Conservation (phyloP, 1,139 yeast species). For the Lodderomyces metapsilosis region DNA sequence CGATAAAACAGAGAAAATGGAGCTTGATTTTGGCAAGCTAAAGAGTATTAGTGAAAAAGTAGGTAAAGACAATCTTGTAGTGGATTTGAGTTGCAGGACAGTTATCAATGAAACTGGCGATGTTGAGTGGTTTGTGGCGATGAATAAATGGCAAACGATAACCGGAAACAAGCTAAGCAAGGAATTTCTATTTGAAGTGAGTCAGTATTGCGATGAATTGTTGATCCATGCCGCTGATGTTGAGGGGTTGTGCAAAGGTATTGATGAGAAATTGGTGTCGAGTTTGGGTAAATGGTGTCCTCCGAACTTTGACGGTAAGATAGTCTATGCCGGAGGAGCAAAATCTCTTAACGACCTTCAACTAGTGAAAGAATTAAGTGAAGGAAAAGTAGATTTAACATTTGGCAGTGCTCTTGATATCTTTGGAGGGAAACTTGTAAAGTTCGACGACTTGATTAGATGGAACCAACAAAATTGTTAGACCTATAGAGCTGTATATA, state of each 20-base stretch:
- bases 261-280: conserved; percentile 72
- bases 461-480: conserved; percentile 53
- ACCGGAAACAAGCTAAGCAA: conserved; percentile 60
- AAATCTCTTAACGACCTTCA: conserved; percentile 65
- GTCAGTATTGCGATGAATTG: conserved; percentile 77
- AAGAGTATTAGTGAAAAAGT: conserved; percentile 45
- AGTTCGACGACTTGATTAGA: conserved; percentile 64
- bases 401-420: conserved; percentile 92
- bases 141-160: conserved; percentile 94
- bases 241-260: conserved; percentile 92
- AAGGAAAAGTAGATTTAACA: conserved; percentile 85
- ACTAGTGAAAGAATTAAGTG: conserved; percentile 62
- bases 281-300: conserved; percentile 79
- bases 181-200: conserved; percentile 52
- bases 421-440: conserved; percentile 84
- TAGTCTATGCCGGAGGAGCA: conserved; percentile 98
- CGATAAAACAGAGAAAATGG: conserved; percentile 22
- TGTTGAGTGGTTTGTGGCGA: conserved; percentile 82
- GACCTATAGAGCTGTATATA: conserved; percentile 3
- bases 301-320: conserved; percentile 54
- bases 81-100: conserved; percentile 83
- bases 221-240: conserved; percentile 97
- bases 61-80: conserved; percentile 71
- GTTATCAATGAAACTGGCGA: conserved; percentile 26
- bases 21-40: conserved; percentile 57